Evolutionary conservation across 768 basidiomycete species (phyloP), one percentile per base, ranked within the genome.

Genomic region (Russula vinacea): DNA sequence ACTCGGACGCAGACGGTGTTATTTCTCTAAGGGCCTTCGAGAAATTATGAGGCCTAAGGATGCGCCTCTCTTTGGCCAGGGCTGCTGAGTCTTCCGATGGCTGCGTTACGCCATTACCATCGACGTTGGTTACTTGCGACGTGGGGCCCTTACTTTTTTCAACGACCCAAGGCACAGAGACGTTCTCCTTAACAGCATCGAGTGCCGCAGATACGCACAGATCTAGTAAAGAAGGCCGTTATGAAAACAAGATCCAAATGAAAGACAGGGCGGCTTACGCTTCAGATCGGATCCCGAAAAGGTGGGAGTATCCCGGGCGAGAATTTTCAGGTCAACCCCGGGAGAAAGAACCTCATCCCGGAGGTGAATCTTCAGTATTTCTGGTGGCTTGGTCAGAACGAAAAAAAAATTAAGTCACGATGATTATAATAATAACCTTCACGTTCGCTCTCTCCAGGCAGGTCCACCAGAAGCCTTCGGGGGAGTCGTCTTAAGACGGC

Each of bases 261-360:
- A 32, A 40, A 62, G 54, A 44, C 40, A 51, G 16, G 26, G 3
- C 59, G 17, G 79, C 90, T 72, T 63, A 96, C 94, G 92, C 75
- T 96, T 97, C 64, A 98, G 79, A 74, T 98, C 94, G 32, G 94
- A 96, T 17, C 94, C 94, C 62, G 94, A 98, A 74, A 94, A 98
- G 58, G 83, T 85, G 59, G 90, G 89, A 0, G 92, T 92, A 73
- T 84, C 83, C 72, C 81, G 82, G 5, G 90, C 88, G 44, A 94
- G 75, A 26, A 69, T 71, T 54, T 78, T 76, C 19, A 87, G 72
- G 66, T 89, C 83, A 13, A 93, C 76, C 69, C 92, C 90, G 13
- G 78, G 66, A 7, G 81, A 83, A 42, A 95, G 76, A 0, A 69
- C 76, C 74, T 98, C 94, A 68, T 92, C 88, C n/a, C 88, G 84